Evolutionary conservation across 2,329 filamentous ascomycete species (phyloP), one percentile per base, ranked within the genome.

Genomic region (Aspergillus sp.): DNA sequence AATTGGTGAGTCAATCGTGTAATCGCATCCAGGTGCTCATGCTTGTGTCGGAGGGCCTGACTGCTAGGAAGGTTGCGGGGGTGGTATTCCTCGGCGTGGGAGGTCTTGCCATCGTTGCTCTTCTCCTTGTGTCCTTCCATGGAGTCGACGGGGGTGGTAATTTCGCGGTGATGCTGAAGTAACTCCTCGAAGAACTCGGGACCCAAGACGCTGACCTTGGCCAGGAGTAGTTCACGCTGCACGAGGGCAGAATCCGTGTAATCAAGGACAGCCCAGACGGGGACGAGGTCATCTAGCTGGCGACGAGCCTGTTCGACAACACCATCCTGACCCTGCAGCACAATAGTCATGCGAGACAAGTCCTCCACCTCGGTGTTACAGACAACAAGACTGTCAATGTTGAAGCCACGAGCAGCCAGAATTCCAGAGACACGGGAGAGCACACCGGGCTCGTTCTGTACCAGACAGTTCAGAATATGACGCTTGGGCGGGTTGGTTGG

Each of bases 151-250:
- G 80, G 77, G 21, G 82, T 80, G 11, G 85, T 87, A 76, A 98
- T 96, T 79, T 98, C 95, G 58, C 93, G 88, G 78, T 99, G 95
- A 77, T 99, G 95, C 55, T 91, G 89, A 65, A 97, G 86, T 56
- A 99, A 84, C 79, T 99, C 95, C 79, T 98, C 93, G 68, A 97
- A 99, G 79, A 96, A 97, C 81, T 99, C 95, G 6, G 95, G 95
- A 0, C 95, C 95, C 39, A 99, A 84, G 61, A 96, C 96, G 76
- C 93, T 96, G 78, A 99, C 86, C 82, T 99, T 99, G 69, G 95
- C 93, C 39, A 99, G 86, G 8, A 99, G 84, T 31, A 99, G 83
- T 78, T 99, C 95, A 62, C 95, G 89, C 84, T 99, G 95, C 19
- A 99, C 95, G 23, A 99, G 86, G 3, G 95, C 91, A 5, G 95